phyloP scores from a whole-genome alignment of 78 protist genomes.

The Capsaspora owczarzaki region DNA sequence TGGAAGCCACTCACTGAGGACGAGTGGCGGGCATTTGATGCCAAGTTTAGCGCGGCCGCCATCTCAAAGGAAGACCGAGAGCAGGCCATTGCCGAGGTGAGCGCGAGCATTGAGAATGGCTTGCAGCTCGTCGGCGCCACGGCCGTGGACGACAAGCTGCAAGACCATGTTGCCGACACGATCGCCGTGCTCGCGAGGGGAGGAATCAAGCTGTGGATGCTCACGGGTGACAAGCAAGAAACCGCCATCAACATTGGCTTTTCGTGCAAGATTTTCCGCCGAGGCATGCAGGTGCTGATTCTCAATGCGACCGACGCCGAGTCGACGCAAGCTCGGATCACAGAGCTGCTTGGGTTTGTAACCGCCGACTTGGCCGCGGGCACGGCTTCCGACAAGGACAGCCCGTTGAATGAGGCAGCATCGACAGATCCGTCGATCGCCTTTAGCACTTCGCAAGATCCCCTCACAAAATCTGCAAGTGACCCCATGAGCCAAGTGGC shows the following conservation, averaged over 20 bases:
- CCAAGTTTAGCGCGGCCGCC: slow-evolving; percentile 35
- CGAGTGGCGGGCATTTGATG: slow-evolving; percentile 38
- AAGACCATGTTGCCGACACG: slow-evolving; percentile 42
- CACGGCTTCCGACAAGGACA: background rate
- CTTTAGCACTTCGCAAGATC: no score
- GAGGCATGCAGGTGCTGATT: slow-evolving; percentile 46
- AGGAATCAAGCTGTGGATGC: slow-evolving; percentile 65
- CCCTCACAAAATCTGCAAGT: no score
- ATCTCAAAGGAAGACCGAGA: slow-evolving; percentile 33
- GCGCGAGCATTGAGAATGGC: slow-evolving; percentile 18
- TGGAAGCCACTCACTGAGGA: no score
- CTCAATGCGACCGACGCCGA: slow-evolving; percentile 25
- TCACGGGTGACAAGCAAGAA: slow-evolving; percentile 95
- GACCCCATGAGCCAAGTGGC: no score
- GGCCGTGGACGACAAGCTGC: slow-evolving; percentile 39
- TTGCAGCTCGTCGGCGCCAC: slow-evolving; percentile 69
- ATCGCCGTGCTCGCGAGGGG: slow-evolving; percentile 25
- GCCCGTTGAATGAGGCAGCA: no score
- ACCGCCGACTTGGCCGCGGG: background rate
- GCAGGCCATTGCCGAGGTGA: background rate
- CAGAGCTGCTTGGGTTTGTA: no score
- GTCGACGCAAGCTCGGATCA: background rate
- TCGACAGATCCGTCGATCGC: no score
- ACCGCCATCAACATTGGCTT: slow-evolving; percentile 94
- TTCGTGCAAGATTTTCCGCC: slow-evolving; percentile 52